Percentiles rank a stretch among this genome's conserved stretches.
phyloP scores from a whole-genome alignment of 345 rosid genomes.

The Linum usitatissimum region DNA sequence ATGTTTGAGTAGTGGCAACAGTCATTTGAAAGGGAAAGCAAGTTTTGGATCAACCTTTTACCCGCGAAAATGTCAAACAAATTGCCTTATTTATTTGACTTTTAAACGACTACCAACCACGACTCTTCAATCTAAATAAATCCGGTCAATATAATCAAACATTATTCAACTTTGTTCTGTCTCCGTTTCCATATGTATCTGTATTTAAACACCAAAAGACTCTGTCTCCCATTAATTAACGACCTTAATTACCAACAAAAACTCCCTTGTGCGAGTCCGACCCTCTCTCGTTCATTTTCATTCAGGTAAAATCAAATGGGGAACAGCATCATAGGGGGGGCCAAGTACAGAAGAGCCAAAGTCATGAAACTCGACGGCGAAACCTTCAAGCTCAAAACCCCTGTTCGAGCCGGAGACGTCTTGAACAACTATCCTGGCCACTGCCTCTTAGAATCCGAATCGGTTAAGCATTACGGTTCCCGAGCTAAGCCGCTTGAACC shows the following conservation, averaged over 20 bases:
- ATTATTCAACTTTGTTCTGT: too few relatives aligned
- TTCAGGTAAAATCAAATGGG: constrained; percentile 35
- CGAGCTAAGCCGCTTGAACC: constrained; percentile 62
- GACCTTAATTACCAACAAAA: too few relatives aligned
- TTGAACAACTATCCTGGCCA: constrained; percentile 46
- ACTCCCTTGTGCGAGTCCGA: too few relatives aligned
- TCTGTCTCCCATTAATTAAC: background rate
- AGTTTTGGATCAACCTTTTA: too few relatives aligned
- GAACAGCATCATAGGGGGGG: constrained; percentile 40
- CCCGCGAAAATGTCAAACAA: background rate
- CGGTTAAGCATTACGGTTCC: constrained; percentile 57
- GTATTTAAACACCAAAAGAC: background rate
- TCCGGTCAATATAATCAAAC: too few relatives aligned
- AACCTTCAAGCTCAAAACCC: constrained; percentile 65
- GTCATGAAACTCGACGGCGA: constrained; percentile 88
- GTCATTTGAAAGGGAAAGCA: too few relatives aligned
- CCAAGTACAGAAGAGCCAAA: constrained; percentile 39
- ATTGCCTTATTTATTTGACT: background rate
- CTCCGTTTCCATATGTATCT: background rate
- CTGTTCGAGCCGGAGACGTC: constrained; percentile 68
- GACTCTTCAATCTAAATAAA: background rate
- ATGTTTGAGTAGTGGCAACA: too few relatives aligned
- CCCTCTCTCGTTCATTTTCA: background rate
- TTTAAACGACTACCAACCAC: background rate
- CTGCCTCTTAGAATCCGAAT: constrained; percentile 69